A percentile compares a stretch with the other conserved stretches of the same genome.
These are phyloP conservation scores for Colletotrichum acutatum DNA, from an alignment of 2,329 filamentous ascomycete species.

Conservation along the genomic window DNA sequence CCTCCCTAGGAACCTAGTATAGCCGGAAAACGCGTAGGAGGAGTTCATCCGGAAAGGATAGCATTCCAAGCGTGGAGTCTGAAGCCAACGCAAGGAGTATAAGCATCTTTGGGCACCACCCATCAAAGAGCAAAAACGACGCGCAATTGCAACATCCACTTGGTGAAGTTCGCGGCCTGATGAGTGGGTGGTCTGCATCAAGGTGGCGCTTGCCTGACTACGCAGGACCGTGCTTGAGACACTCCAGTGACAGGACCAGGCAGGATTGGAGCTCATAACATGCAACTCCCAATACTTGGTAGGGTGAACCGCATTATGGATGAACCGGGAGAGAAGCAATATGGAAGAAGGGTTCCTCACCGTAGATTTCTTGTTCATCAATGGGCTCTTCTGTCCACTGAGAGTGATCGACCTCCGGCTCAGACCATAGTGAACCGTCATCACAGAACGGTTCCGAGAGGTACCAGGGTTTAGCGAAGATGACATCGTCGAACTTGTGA, in stretches of 20 bases:
- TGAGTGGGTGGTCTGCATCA: not conserved
- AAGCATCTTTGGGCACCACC: not conserved
- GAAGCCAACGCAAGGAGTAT: not conserved
- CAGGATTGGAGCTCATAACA: not conserved
- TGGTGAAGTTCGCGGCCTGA: not conserved
- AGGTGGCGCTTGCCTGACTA: conserved; percentile 6
- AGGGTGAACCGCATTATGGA: not conserved
- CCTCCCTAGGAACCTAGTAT: conserved; percentile 12
- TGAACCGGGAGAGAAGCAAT: not conserved
- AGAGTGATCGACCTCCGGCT: conserved; percentile 57
- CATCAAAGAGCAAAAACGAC: not conserved
- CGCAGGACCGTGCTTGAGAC: not conserved
- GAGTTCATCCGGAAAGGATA: not conserved
- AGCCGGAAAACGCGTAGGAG: not conserved
- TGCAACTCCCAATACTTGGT: not conserved
- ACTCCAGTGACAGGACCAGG: not conserved
- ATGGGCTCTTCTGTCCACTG: conserved; percentile 81
- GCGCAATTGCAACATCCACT: conserved; percentile 15
- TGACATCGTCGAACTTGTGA: conserved; percentile 58
- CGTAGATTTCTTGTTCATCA: conserved; percentile 97
- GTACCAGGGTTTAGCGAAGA: conserved; percentile 58
- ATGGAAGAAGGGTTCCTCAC: conserved; percentile 57
- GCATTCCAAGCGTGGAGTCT: not conserved
- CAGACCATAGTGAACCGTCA: conserved; percentile 49
- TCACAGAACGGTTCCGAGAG: conserved; percentile 52